Base-by-base conservation (phyloP, 495 filamentous ascomycete genomes). In the Xylaria longipes region DNA sequence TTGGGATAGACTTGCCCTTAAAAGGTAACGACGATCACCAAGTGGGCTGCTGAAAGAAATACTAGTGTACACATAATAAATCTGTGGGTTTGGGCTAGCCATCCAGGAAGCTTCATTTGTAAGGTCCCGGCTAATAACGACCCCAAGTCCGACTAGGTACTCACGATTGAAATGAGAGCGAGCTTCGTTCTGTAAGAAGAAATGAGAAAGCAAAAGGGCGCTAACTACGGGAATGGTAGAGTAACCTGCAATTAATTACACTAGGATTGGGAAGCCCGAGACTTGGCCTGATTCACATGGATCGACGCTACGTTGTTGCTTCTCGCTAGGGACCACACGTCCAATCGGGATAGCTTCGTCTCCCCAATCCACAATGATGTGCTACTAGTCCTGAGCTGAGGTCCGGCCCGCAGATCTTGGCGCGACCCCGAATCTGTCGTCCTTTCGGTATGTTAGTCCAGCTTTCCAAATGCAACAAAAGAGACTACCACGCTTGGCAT, bases 11-110 rank as follows among this genome's bases (percentile, higher is more conserved):
- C 65, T 41, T 27, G 6, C 29, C 43, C 65, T 17, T 15, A 41
- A 54, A 17, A 29, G 65, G 65, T n/a, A 67, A 67, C 31, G 46
- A 43, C 65, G 25, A 67, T 56, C 46, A 41, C 22, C 33, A 67
- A 67, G 65, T 67, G 65, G 65, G 65, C 46, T 22, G 65, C 65
- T 67, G 65, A 67, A 67, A 67, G 35, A 41, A 39, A 35, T 20
- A 66, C 17, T 52, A n/a, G n/a, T n/a, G n/a, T n/a, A n/a, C n/a
- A n/a, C n/a, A 50, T 65, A 50, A 33, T 14, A 31, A 33, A 27
- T 64, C 0, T 41, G 27, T 56, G 52, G 52, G 14, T 14, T 56
- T 17, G 14, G 35, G 29, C 22, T 27, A 35, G 3, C 65, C 48
- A 67, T n/a, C 56, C 48, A 67, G 35, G 22, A 41, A 56, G 6